Evolutionary conservation across 371 early-diverging fungal genomes (phyloP).

Genomic region (Lichtheimia corymbifera): DNA sequence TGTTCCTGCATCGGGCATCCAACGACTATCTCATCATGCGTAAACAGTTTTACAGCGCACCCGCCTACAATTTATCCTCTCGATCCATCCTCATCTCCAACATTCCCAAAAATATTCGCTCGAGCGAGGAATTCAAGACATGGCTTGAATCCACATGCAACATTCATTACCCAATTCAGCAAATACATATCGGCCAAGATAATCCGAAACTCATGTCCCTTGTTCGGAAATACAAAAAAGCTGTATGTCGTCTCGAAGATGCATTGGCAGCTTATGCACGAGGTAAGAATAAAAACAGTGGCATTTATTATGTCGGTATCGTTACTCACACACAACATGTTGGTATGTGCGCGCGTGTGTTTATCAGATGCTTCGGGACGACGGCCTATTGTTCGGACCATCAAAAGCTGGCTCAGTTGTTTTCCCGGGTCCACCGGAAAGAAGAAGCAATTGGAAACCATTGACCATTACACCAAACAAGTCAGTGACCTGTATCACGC

Average conservation of each 20-base stretch:
- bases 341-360: neutral
- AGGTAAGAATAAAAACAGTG: slow-evolving; percentile 17
- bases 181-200: slow-evolving; percentile 66
- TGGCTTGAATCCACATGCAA: slow-evolving; percentile 41
- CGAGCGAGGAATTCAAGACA: slow-evolving; percentile 38
- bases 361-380: neutral
- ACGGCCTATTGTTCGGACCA: neutral
- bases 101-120: slow-evolving; percentile 55
- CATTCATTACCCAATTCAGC: slow-evolving; percentile 39
- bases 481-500: slow-evolving; percentile 44
- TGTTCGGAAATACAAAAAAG: slow-evolving; percentile 62
- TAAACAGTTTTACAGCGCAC: slow-evolving; percentile 52
- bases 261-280: slow-evolving; percentile 53
- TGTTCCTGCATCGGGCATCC: slow-evolving; percentile 48
- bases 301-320: slow-evolving; percentile 11
- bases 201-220: slow-evolving; percentile 62
- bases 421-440: neutral
- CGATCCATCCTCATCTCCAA: slow-evolving; percentile 66
- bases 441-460: slow-evolving; percentile 53
- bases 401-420: neutral
- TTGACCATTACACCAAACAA: slow-evolving; percentile 65
- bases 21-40: slow-evolving; percentile 51
- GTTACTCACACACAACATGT: neutral
- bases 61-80: slow-evolving; percentile 45
- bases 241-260: slow-evolving; percentile 62